These are phyloP conservation scores for Sarocladium oryzae DNA, from an alignment of 2,329 filamentous ascomycete species.

Conservation along the genomic window DNA sequence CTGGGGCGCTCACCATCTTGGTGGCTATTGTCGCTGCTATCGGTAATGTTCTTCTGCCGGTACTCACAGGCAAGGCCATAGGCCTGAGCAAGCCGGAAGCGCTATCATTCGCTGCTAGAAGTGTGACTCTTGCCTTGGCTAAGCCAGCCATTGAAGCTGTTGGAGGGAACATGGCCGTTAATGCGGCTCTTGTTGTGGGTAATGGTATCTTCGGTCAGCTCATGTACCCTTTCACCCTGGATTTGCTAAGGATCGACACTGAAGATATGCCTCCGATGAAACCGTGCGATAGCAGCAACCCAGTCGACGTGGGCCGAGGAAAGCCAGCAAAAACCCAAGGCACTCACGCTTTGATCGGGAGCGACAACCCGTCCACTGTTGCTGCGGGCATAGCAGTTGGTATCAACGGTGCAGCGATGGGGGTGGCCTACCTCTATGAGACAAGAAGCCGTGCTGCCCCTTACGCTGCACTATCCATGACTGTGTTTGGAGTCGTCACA, in stretches of 20 bases:
- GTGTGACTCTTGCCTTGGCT: conserved; percentile 43
- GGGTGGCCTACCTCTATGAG: conserved; percentile 51
- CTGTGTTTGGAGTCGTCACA: conserved; percentile 48
- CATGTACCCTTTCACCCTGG: conserved; percentile 29
- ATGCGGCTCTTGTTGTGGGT: conserved; percentile 44
- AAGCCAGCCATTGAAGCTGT: conserved; percentile 39
- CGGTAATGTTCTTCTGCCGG: conserved; percentile 36
- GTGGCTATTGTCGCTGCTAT: conserved; percentile 31
- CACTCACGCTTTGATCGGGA: conserved; percentile 3
- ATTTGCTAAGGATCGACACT: conserved; percentile 20
- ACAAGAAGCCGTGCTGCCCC: conserved; percentile 44
- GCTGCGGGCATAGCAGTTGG: conserved; percentile 47
- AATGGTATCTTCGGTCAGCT: conserved; percentile 42
- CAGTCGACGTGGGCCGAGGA: background rate
- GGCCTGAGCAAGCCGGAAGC: conserved; percentile 28
- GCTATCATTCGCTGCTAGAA: conserved; percentile 42
- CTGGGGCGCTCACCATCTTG: conserved; percentile 32
- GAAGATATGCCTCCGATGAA: background rate
- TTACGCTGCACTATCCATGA: conserved; percentile 52
- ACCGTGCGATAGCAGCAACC: background rate
- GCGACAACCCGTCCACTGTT: conserved; percentile 31
- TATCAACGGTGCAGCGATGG: conserved; percentile 55
- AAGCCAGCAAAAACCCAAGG: conserved; percentile 7
- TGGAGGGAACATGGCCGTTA: conserved; percentile 38
- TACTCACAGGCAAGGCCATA: conserved; percentile 28